Evolutionary conservation across 2,329 filamentous ascomycete genomes (phyloP).

Genomic region (Colletotrichum somersetense): DNA sequence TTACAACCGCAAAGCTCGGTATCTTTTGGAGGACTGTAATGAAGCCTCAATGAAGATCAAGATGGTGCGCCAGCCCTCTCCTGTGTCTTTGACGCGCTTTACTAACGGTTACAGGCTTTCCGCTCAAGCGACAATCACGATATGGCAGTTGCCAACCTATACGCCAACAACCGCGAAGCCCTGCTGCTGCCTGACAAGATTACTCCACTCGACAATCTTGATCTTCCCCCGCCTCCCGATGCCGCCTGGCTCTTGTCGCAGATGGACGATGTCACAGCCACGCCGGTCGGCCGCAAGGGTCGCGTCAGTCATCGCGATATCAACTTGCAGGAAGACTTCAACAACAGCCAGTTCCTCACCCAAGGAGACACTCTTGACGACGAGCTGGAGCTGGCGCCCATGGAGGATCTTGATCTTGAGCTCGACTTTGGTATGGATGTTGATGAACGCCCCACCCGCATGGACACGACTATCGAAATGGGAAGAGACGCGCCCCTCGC

Average conservation of each 20-base stretch:
- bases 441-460: slow-evolving; percentile 69
- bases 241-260: slow-evolving; percentile 86
- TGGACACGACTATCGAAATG: slow-evolving; percentile 81
- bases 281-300: slow-evolving; percentile 68
- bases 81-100: slow-evolving; percentile 22
- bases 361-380: slow-evolving; percentile 72
- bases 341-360: slow-evolving; percentile 85
- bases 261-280: slow-evolving; percentile 71
- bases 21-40: slow-evolving; percentile 96
- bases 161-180: slow-evolving; percentile 85
- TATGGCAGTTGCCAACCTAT: slow-evolving; percentile 80
- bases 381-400: slow-evolving; percentile 65
- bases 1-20: slow-evolving; percentile 96
- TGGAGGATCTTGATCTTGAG: slow-evolving; percentile 78
- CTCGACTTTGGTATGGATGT: slow-evolving; percentile 82
- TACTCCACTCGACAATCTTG: slow-evolving; percentile 87
- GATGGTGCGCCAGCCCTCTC: slow-evolving; percentile 73
- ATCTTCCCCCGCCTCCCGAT: slow-evolving; percentile 86
- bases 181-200: slow-evolving; percentile 92
- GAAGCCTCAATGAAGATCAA: slow-evolving; percentile 98
- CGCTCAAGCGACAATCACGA: slow-evolving; percentile 95
- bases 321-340: slow-evolving; percentile 76
- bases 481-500: slow-evolving; percentile 86
- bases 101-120: slow-evolving; percentile 78
- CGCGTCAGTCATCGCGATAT: slow-evolving; percentile 73